Evolutionary conservation across 352 stramenopile species (phyloP).

Genomic region (Phytophthora foliorum): DNA sequence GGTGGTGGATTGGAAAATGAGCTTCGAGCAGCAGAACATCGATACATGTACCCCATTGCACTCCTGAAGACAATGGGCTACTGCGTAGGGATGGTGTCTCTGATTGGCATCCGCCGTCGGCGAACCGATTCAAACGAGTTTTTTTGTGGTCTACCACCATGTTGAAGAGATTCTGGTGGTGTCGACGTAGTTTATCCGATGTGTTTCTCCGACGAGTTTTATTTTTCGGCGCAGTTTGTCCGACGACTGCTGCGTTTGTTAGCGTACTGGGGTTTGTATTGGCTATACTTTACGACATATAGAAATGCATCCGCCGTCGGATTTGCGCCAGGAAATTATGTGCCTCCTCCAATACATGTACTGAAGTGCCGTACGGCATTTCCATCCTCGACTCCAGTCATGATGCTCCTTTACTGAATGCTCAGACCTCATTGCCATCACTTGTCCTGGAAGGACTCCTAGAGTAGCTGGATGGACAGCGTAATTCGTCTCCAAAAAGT

Average conservation of each 20-base stretch:
- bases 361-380: too few relatives aligned
- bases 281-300: neutral
- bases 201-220: neutral
- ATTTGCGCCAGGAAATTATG: neutral
- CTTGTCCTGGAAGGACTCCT: too few relatives aligned
- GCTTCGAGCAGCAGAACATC: neutral
- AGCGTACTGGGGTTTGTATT: neutral
- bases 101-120: conserved; percentile 33
- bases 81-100: conserved; percentile 11
- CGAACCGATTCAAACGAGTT: conserved; percentile 1
- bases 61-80: neutral
- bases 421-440: too few relatives aligned
- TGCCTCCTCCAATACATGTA: too few relatives aligned
- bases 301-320: neutral
- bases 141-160: conserved; percentile 6
- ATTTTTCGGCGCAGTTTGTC: neutral
- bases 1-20: conserved; percentile 43
- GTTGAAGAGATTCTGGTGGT: conserved; percentile 41
- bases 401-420: too few relatives aligned
- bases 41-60: neutral
- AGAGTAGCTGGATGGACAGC: too few relatives aligned
- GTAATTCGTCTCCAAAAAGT: too few relatives aligned
- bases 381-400: too few relatives aligned
- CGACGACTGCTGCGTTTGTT: neutral
- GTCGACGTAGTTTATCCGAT: neutral